phyloP scores from a whole-genome alignment of 1,284 basidiomycete genomes.

The Apiotrichum siamense region DNA sequence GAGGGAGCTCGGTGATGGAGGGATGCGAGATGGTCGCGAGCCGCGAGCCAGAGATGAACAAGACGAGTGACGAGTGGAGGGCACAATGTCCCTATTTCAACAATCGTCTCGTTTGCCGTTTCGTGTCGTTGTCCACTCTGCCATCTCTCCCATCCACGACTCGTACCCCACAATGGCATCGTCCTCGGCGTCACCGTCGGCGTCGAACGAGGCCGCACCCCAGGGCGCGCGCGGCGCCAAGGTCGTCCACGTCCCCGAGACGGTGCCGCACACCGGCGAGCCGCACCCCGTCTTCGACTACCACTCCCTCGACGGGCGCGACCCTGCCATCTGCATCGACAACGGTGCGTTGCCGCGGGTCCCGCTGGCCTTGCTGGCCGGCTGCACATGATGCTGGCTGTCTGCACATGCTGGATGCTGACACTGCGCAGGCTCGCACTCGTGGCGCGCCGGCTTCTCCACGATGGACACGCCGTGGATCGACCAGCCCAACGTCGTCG shows the following conservation, averaged over 20 bases:
- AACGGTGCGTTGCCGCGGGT: too few species aligned
- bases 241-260: constrained; percentile 32
- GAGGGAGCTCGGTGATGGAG: too few species aligned
- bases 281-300: constrained; percentile 33
- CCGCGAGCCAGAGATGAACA: too few species aligned
- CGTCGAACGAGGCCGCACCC: too few species aligned
- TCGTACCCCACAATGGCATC: not conserved
- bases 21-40: too few species aligned
- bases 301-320: constrained; percentile 25
- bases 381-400: not conserved
- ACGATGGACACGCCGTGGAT: constrained; percentile 50
- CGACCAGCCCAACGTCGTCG: constrained; percentile 64
- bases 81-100: too few species aligned
- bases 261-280: constrained; percentile 10
- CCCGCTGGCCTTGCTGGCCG: too few species aligned
- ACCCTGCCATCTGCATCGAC: constrained; percentile 69
- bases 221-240: constrained; percentile 16
- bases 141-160: not conserved
- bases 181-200: constrained; percentile 19
- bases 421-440: constrained; percentile 57
- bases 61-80: too few species aligned
- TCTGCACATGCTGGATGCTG: not conserved
- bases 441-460: constrained; percentile 81
- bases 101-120: too few species aligned
- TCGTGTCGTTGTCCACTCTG: not conserved